A percentile compares a stretch with the other conserved stretches of the same genome.
Evolutionary conservation across 805 yeast species (phyloP).

Genomic region (Lipomyces lipofer): DNA sequence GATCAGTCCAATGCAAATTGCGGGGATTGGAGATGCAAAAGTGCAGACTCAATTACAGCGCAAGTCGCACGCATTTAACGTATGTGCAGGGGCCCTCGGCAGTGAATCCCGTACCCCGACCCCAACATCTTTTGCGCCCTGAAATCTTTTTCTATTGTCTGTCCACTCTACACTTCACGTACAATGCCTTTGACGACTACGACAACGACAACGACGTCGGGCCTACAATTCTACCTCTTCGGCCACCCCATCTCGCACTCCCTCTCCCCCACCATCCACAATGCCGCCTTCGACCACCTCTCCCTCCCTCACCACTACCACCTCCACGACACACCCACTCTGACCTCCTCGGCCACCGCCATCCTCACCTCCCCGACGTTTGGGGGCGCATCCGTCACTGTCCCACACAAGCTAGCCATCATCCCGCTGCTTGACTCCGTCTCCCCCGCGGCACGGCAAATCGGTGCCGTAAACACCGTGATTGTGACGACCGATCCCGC

Average conservation of each 20-base stretch:
- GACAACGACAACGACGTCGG: neutral
- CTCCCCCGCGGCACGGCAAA: constrained; percentile 71
- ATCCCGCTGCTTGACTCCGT: constrained; percentile 64
- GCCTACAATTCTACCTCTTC: constrained; percentile 43
- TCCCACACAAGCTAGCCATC: constrained; percentile 85
- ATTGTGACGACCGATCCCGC: constrained; percentile 45
- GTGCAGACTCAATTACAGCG: too few relatives aligned
- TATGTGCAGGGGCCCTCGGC: too few relatives aligned
- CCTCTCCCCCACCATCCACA: constrained; percentile 84
- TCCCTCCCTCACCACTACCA: constrained; percentile 76
- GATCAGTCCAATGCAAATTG: too few relatives aligned
- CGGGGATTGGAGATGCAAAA: too few relatives aligned
- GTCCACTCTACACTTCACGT: too few relatives aligned
- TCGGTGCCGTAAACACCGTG: constrained; percentile 94
- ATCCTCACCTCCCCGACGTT: constrained; percentile 58
- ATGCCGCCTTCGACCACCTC: constrained; percentile 69
- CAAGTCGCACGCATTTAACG: too few relatives aligned
- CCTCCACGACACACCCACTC: constrained; percentile 18
- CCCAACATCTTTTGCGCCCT: too few relatives aligned
- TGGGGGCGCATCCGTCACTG: constrained; percentile 96
- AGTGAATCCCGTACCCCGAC: too few relatives aligned
- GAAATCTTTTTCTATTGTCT: too few relatives aligned
- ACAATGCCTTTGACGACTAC: too few relatives aligned
- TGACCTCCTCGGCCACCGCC: neutral
- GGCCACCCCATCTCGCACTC: constrained; percentile 56